Evolutionary conservation across 129 eudicot species (phyloP), one percentile per base, ranked within the genome.

Genomic region (Scalesia atractyloides): DNA sequence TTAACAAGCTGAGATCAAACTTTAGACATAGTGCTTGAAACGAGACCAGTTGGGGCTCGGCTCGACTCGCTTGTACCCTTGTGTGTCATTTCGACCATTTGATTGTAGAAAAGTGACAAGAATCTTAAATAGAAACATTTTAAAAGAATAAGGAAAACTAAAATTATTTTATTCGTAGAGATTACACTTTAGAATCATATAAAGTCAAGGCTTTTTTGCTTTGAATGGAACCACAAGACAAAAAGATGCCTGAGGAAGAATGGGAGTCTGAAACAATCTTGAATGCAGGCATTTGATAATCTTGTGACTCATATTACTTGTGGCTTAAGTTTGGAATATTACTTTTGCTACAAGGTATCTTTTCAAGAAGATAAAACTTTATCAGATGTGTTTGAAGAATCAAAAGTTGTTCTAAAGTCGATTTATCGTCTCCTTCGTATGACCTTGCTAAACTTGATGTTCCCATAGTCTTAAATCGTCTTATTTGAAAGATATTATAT

Each of bases 241-340:
- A 76, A 24, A 41, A 41, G 11, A 41, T 76, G 80, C 80, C 56
- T 61, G 69, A 73, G 26, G 22, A 58, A 14, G 68, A 58, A 67
- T 68, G 36, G 69, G 51, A 76, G 69, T 30, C 60, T 3, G 34
- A 59, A 68, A 19, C 37, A 67, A 8, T 67, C 60, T 30, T 30
- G 11, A 68, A 76, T 33, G 68, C 62, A 77, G 53, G 53, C 75
- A 60, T 69, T 34, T 60, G 69, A 69, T 58, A n/a, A 62, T 44
- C 24, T 76, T 67, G 64, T 47, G 79, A 49, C 37, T 16, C 69
- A 24, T 20, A 54, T 49, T 70, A 36, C 81, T 77, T 77, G 36
- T 60, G n/a, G 44, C 76, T 69, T 77, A 77, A 62, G 77, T 78
- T 64, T 78, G 37, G 77, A 78, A 78, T 70, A 70, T 48, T 62